Conservation (phyloP, 2,329 filamentous ascomycete genomes). For the Arthrobotrys musiformis region DNA sequence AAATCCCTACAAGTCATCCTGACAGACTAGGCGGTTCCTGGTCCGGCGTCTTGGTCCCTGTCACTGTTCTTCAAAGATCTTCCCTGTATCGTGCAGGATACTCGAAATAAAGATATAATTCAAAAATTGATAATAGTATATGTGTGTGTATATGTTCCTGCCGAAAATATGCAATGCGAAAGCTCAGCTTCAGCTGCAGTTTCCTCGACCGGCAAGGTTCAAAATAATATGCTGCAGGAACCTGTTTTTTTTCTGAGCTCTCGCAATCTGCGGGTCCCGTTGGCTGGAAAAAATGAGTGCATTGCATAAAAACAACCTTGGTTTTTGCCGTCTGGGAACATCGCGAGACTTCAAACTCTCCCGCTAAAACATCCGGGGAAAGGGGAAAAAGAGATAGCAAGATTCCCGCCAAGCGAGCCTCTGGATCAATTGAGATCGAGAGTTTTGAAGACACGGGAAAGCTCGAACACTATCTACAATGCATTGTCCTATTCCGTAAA, state of each 20-base stretch:
- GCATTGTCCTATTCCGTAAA: constrained; percentile 16
- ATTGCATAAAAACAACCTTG: constrained; percentile 7
- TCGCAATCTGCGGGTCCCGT: background rate
- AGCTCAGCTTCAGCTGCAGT: constrained; percentile 15
- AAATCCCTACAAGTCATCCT: constrained; percentile 39
- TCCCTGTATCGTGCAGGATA: constrained; percentile 37
- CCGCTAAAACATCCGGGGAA: constrained; percentile 21
- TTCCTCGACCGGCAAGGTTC: constrained; percentile 1
- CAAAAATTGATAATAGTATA: constrained; percentile 9
- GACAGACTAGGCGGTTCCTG: constrained; percentile 9
- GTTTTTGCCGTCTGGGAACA: background rate
- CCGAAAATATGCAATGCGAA: constrained; percentile 20
- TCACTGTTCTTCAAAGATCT: constrained; percentile 13
- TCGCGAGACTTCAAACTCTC: constrained; percentile 41
- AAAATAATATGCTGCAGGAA: constrained; percentile 32
- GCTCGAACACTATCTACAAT: constrained; percentile 24
- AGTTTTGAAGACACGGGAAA: constrained; percentile 12
- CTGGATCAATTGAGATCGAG: background rate
- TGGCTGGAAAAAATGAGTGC: background rate
- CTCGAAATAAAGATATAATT: constrained; percentile 28
- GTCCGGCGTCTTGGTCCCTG: constrained; percentile 21
- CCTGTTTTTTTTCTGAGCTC: constrained; percentile 21
- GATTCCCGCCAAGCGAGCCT: background rate
- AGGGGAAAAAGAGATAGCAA: background rate
- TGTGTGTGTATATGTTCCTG: constrained; percentile 21